Evolutionary conservation across 306 rosid species (phyloP).

Genomic region (Prunus davidiana): DNA sequence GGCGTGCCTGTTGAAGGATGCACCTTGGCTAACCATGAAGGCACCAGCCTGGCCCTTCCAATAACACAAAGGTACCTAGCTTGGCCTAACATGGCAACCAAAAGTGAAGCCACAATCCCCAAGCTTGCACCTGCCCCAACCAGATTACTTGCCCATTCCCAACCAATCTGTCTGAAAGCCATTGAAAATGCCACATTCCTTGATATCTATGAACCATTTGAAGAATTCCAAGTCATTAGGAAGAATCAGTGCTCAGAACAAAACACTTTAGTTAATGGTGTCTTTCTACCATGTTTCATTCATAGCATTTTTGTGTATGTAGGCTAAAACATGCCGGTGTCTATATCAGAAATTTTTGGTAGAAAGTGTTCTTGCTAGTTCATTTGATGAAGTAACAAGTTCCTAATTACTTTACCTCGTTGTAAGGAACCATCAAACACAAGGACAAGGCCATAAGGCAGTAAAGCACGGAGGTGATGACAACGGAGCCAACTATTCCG

Average conservation of each 20-base stretch:
- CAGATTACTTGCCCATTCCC: slow-evolving; percentile 85
- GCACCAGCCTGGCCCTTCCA: slow-evolving; percentile 82
- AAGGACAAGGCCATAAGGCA: slow-evolving; percentile 88
- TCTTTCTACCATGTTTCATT: neutral
- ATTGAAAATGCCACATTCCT: slow-evolving; percentile 59
- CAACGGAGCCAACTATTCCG: slow-evolving; percentile 89
- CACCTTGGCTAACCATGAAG: slow-evolving; percentile 87
- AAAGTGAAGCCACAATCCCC: slow-evolving; percentile 74
- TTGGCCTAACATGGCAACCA: slow-evolving; percentile 94
- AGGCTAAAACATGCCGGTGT: too few relatives aligned
- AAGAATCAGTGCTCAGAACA: neutral
- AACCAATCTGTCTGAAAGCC: slow-evolving; percentile 64
- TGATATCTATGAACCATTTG: slow-evolving; percentile 45
- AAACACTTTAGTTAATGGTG: too few relatives aligned
- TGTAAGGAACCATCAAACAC: slow-evolving; percentile 76
- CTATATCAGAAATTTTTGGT: too few relatives aligned
- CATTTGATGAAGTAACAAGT: neutral
- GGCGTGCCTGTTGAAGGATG: slow-evolving; percentile 94
- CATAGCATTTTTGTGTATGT: too few relatives aligned
- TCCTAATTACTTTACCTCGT: slow-evolving; percentile 45
- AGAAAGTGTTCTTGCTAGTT: neutral
- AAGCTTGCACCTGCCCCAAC: slow-evolving; percentile 87
- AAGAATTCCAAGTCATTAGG: neutral
- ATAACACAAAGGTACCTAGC: slow-evolving; percentile 94
- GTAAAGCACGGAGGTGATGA: slow-evolving; percentile 70